Evolutionary conservation across 257 asterid species (phyloP), one percentile per base, ranked within the genome.

Genomic region (Ilex aquifolium): DNA sequence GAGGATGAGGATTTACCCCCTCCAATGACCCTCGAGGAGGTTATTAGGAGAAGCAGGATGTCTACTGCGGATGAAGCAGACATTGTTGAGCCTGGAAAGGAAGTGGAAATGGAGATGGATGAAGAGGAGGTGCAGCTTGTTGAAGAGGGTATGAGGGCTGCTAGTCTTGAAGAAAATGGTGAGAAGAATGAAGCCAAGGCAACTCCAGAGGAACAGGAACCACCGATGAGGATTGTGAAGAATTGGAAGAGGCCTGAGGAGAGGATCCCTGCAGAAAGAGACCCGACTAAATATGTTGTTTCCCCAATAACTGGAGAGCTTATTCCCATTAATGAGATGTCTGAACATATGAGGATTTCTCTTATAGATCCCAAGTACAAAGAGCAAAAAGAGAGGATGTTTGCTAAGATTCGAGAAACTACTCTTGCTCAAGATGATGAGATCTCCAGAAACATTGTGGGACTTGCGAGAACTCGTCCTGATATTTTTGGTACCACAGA

Each of bases 401-500:
- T 91, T 82, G 98, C 98, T 46, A 88, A 88, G 89, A 91, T 88
- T 31, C 77, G 80, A 70, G 98, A 88, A 63, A 91, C 97, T 2
- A 91, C 97, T 70, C 95, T 91, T 61, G 98, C 98, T 6, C 88
- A 84, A 10, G 98, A 91, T 69, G 98, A 91, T 80, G 98, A 88
- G 70, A 88, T 88, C 48, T 86, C 97, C 48, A 87, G 82, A 75
- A 91, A 88, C 60, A 91, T 91, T 62, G 95, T 91, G 64, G 96
- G 97, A 46, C 98, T 91, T 59, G 98, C 98, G 29, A 77, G 92
- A 56, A 83, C 90, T 13, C 87, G 98, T 30, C 98, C 96, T 11
- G 98, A 91, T 79, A 91, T 91, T 61, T 91, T 91, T 74, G 98
- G 98, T 66, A 88, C 98, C 31, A 88, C 98, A 2, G 96, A 88